Conservation (phyloP, 2,329 filamentous ascomycete species). For the Clonostachys sp. region DNA sequence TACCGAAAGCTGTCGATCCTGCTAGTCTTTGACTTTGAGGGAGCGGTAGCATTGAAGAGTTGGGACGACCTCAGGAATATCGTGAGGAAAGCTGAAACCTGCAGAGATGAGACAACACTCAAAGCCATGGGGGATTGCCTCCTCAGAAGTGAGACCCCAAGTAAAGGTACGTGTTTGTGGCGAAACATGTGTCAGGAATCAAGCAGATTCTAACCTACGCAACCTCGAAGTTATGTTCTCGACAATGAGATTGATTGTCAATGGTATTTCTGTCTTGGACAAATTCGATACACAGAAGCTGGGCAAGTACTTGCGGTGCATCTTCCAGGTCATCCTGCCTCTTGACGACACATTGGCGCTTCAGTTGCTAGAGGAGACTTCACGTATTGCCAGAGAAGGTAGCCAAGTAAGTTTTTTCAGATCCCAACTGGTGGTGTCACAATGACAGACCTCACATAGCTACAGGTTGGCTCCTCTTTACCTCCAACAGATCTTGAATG, state of each 20-base stretch:
- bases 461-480: constrained; percentile 42
- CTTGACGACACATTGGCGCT: constrained; percentile 51
- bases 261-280: constrained; percentile 57
- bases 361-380: constrained; percentile 60
- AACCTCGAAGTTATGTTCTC: constrained; percentile 37
- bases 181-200: not conserved
- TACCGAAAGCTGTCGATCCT: constrained; percentile 60
- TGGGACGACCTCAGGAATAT: constrained; percentile 64
- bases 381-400: constrained; percentile 45
- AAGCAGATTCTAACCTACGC: not conserved
- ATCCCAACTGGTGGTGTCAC: constrained; percentile 4
- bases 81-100: constrained; percentile 44
- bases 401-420: not conserved
- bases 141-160: constrained; percentile 46
- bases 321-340: constrained; percentile 64
- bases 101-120: constrained; percentile 39
- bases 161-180: constrained; percentile 34
- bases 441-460: constrained; percentile 3
- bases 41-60: constrained; percentile 57
- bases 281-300: constrained; percentile 54
- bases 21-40: constrained; percentile 76
- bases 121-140: constrained; percentile 65
- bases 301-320: constrained; percentile 72
- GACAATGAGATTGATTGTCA: constrained; percentile 63
- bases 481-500: constrained; percentile 69